Base-by-base conservation (phyloP, 768 basidiomycete genomes). In the Phallus indusiatus region DNA sequence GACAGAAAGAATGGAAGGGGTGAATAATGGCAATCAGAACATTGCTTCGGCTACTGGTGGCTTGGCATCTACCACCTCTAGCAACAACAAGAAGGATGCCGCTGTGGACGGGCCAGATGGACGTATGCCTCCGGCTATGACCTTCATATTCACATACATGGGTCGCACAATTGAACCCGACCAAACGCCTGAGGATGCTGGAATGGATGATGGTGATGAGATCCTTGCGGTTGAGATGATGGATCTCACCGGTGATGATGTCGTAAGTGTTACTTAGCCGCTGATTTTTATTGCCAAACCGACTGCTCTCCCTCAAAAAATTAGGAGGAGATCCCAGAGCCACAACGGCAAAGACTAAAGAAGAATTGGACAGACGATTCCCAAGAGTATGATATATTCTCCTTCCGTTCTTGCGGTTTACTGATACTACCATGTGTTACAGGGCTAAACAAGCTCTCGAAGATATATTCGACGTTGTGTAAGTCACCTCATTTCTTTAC, bases 221-320 rank as follows among this genome's bases (percentile, higher is more conserved):
- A 89, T 94, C 68, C 74, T 91, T 53, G 91, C 91, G 14, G 86
- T 93, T 18, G 91, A 94, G 73, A 72, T 94, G 70, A 89, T 92
- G 88, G 91, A 94, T 68, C 76, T 94, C 64, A 93, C 91, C 83
- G 86, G 55, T 81, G 81, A 34, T 76, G 82, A 7, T 75, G 76
- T 55, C 33, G 63, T 62, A 53, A 47, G 62, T 56, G 17, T 42
- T 50, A 20, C 20, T 20, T 21, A 28, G 7, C 20, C n/a, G n/a
- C 17, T 33, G 28, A 4, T 21, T 46, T 51, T 22, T 9, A 16
- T 51, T 37, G 6, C 16, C 28, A 22, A 24, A 55, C 46, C 48
- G 22, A 56, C 17, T 8, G 18, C 8, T 50, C 7, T 28, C 28
- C 28, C 37, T 63, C 62, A 18, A 42, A 54, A n/a, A n/a, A n/a